Conservation (phyloP, 768 basidiomycete genomes). For the Amanita exitialis region DNA sequence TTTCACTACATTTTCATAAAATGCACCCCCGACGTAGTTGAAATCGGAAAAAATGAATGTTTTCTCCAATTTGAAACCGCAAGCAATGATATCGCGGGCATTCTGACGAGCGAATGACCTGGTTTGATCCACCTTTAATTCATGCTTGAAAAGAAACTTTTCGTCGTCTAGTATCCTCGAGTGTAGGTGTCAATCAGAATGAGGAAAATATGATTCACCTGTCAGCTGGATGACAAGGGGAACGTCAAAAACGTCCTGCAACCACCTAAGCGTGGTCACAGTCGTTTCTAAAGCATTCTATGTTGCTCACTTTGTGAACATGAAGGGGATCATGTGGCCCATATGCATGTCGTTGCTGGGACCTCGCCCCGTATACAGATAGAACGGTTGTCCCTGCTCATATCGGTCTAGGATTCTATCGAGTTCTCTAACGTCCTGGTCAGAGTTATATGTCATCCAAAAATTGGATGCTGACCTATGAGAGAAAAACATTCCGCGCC, state of each 20-base stretch:
- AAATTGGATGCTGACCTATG: constrained; percentile 58
- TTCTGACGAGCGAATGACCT: constrained; percentile 75
- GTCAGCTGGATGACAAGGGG: constrained; percentile 95
- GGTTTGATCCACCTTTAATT: constrained; percentile 84
- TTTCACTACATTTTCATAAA: constrained; percentile 90
- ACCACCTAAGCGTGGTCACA: constrained; percentile 50
- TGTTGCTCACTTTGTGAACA: constrained; percentile 81
- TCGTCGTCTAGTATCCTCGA: constrained; percentile 66
- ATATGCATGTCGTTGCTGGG: constrained; percentile 97
- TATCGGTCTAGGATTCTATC: constrained; percentile 90
- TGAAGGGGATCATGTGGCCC: constrained; percentile 95
- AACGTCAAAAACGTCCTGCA: constrained; percentile 93
- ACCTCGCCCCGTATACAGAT: constrained; percentile 94
- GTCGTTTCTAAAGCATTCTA: not conserved
- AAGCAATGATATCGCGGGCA: constrained; percentile 93
- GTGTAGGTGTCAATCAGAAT: not conserved
- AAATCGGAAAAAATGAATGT: constrained; percentile 98
- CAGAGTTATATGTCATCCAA: not conserved
- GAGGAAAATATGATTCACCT: constrained; percentile 30
- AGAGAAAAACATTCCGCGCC: constrained; percentile 95
- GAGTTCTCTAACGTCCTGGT: constrained; percentile 57
- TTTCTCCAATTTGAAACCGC: constrained; percentile 84
- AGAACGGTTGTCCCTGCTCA: constrained; percentile 96
- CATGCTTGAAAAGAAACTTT: constrained; percentile 97
- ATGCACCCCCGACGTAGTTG: constrained; percentile 81